Conservation (phyloP, 805 yeast genomes). For the Zygotorulaspora florentina region DNA sequence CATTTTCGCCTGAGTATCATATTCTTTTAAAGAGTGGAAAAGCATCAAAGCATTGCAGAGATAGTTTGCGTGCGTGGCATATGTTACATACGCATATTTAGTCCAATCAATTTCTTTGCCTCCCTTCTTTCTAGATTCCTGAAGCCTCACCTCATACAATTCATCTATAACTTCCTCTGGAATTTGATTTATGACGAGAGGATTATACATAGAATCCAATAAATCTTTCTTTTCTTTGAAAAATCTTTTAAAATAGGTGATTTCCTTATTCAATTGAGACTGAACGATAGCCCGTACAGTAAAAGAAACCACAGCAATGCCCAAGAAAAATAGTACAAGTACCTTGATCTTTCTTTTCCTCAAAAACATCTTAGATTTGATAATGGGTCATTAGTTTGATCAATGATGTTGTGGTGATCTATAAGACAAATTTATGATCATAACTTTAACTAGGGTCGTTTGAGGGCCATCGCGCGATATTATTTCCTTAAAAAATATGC, state of each 20-base stretch:
- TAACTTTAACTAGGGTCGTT: too few species aligned
- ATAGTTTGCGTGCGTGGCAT: slow-evolving; percentile 51
- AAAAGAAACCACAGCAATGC: slow-evolving; percentile 11
- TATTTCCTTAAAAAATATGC: not conserved
- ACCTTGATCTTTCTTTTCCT: slow-evolving; percentile 25
- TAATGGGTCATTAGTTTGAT: not conserved
- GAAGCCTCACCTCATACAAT: slow-evolving; percentile 15
- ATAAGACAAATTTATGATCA: too few species aligned
- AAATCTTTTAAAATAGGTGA: slow-evolving; percentile 26
- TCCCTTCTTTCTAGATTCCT: slow-evolving; percentile 8
- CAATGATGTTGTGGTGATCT: not conserved
- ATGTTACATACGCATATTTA: slow-evolving; percentile 53
- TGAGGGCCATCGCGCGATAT: slow-evolving; percentile 1
- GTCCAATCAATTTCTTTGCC: slow-evolving; percentile 38
- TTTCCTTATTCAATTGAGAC: slow-evolving; percentile 32
- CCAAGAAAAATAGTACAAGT: slow-evolving; percentile 10
- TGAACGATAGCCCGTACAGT: slow-evolving; percentile 22
- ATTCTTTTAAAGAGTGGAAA: slow-evolving; percentile 38
- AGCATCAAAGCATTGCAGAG: slow-evolving; percentile 51
- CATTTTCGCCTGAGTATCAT: slow-evolving; percentile 42
- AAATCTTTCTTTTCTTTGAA: slow-evolving; percentile 28
- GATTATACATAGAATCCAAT: slow-evolving; percentile 24
- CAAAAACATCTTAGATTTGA: slow-evolving; percentile 16
- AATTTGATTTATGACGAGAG: slow-evolving; percentile 30
- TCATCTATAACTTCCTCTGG: slow-evolving; percentile 27